phyloP scores from a whole-genome alignment of 2,329 filamentous ascomycete species.

The Chaetoscypha palmicola region DNA sequence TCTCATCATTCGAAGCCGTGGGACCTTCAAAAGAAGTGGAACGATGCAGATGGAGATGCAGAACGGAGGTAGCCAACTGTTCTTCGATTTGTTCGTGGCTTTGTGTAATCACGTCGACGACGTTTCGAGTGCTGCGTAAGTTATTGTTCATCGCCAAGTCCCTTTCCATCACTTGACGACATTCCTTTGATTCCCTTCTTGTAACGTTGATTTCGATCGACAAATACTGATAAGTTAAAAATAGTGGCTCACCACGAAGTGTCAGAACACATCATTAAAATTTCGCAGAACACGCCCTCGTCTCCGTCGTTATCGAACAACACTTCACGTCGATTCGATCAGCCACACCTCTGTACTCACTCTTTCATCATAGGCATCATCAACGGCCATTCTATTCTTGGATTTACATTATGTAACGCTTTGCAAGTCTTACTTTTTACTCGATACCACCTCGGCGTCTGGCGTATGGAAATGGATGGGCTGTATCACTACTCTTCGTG shows the following conservation, averaged over 20 bases:
- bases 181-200: not conserved
- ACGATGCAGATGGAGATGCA: slow-evolving; percentile 99
- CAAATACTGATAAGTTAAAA: slow-evolving; percentile 3
- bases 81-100: slow-evolving; percentile 96
- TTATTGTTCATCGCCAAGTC: no score
- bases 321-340: not conserved
- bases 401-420: not conserved
- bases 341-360: not conserved
- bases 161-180: slow-evolving; percentile 6
- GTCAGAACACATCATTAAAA: slow-evolving; percentile 25
- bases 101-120: slow-evolving; percentile 99
- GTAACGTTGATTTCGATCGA: not conserved
- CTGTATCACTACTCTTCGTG: slow-evolving; percentile 26
- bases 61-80: slow-evolving; percentile 77
- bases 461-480: not conserved
- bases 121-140: slow-evolving; percentile 68
- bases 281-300: slow-evolving; percentile 3
- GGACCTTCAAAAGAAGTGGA: slow-evolving; percentile 95
- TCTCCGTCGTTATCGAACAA: not conserved
- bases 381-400: not conserved
- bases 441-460: slow-evolving; percentile 26
- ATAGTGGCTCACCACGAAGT: slow-evolving; percentile 29
- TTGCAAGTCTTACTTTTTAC: slow-evolving; percentile 3
- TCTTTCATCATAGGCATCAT: not conserved
- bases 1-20: slow-evolving; percentile 93